Conservation (phyloP, 306 rosid species). For the Luffa aegyptiaca region DNA sequence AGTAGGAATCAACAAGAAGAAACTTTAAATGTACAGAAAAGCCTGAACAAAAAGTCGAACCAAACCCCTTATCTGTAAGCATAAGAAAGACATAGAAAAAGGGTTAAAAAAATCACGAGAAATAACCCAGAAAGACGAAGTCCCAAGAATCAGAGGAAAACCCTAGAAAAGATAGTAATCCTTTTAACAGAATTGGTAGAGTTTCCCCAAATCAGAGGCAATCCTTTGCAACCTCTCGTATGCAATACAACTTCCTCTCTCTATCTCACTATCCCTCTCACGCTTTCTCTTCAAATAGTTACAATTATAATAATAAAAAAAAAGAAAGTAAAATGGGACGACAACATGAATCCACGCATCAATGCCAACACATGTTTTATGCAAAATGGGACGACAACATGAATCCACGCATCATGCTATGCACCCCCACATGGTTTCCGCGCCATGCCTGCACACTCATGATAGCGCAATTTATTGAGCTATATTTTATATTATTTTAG, state of each 20-base stretch:
- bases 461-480: no score
- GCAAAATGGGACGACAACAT: no score
- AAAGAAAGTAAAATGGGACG: neutral
- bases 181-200: slow-evolving; percentile 30
- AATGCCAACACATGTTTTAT: no score
- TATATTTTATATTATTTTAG: no score
- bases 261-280: slow-evolving; percentile 16
- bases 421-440: no score
- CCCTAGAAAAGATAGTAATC: slow-evolving; percentile 38
- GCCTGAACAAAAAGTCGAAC: slow-evolving; percentile 26
- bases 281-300: slow-evolving; percentile 26
- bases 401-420: no score
- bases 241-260: slow-evolving; percentile 20
- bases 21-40: slow-evolving; percentile 23
- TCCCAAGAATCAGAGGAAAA: slow-evolving; percentile 80
- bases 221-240: slow-evolving; percentile 41
- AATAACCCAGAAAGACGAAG: slow-evolving; percentile 47
- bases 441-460: no score
- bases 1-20: slow-evolving; percentile 38
- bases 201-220: slow-evolving; percentile 96
- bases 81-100: slow-evolving; percentile 31
- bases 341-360: no score
- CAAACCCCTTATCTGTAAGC: slow-evolving; percentile 42
- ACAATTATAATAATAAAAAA: slow-evolving; percentile 23
- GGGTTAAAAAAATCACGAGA: slow-evolving; percentile 43